A percentile compares a stretch with the other conserved stretches of the same genome.
Conservation (phyloP, 495 filamentous ascomycete genomes). For the Poronia punctata region DNA sequence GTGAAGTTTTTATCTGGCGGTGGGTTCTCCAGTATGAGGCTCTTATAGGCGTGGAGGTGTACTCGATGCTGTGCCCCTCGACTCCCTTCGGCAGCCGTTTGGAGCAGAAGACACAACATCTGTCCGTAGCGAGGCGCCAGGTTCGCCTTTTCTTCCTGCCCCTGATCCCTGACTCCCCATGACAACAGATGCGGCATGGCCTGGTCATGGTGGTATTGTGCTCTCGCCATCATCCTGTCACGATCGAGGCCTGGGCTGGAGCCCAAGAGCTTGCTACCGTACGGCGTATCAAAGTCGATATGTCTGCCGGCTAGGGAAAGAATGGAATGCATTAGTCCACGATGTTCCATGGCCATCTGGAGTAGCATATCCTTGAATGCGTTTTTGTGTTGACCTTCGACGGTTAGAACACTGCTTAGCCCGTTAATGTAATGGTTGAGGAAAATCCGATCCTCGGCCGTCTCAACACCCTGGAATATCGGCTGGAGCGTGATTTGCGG, state of each 20-base stretch:
- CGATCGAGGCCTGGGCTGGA: slow-evolving; percentile 35
- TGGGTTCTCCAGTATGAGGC: slow-evolving; percentile 56
- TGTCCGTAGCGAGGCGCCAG: slow-evolving; percentile 63
- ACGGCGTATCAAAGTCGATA: slow-evolving; percentile 50
- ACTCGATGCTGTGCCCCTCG: slow-evolving; percentile 70
- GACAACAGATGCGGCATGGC: slow-evolving; percentile 52
- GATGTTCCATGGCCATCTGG: slow-evolving; percentile 75
- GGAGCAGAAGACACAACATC: slow-evolving; percentile 75
- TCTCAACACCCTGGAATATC: slow-evolving; percentile 82
- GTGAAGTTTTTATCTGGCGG: slow-evolving; percentile 58
- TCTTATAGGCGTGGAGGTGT: slow-evolving; percentile 72
- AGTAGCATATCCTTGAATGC: slow-evolving; percentile 86
- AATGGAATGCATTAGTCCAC: slow-evolving; percentile 87
- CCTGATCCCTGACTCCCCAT: slow-evolving; percentile 32
- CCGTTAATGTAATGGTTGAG: slow-evolving; percentile 81
- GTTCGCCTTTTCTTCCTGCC: slow-evolving; percentile 37
- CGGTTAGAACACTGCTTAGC: slow-evolving; percentile 71
- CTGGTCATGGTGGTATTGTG: slow-evolving; percentile 52
- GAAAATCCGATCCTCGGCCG: slow-evolving; percentile 72
- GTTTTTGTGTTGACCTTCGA: slow-evolving; percentile 78
- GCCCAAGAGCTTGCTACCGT: slow-evolving; percentile 39
- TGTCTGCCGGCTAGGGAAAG: slow-evolving; percentile 82
- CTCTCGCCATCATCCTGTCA: slow-evolving; percentile 37
- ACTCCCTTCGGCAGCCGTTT: slow-evolving; percentile 73
- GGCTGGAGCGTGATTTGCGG: slow-evolving; percentile 62